Base-by-base conservation (phyloP, 2,329 filamentous ascomycete species). In the Calonectria pseudoreteaudii region DNA sequence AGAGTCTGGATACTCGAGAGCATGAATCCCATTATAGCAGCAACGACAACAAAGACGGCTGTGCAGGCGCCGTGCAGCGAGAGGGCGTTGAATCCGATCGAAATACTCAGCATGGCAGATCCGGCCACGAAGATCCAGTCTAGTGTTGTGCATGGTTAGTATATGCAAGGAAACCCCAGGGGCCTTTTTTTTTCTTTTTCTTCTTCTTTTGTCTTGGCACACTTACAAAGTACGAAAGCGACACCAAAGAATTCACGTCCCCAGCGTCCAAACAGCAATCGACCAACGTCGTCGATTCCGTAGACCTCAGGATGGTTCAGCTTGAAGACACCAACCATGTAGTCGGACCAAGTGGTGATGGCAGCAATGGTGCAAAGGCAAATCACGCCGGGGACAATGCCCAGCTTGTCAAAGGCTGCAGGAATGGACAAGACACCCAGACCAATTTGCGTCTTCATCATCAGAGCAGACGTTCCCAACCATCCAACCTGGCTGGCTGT, bases 311-410 rank as follows among this genome's bases (percentile, higher is more conserved):
- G 85, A 75, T 90, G 88, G 34, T 81, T 80, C 30, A 87, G 75
- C 78, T 90, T 90, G 83, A 90, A 90, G n/a, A 82, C 79, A 18
- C 87, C 87, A 11, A 89, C 82, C 26, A 87, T 86, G 74, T 86
- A 88, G 68, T 84, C 83, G 5, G 86, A 87, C 87, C 87, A 89
- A 2, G 85, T 87, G 0, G 86, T 88, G 77, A 88, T 86, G 38
- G 58, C 74, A 1, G 82, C 85, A 47, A 88, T 84, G 8, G 77
- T 73, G 2, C 83, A 53, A 6, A 89, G 80, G 52, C 83, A 82
- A 13, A 88, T 85, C 13, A 88, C 79, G 14, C 87, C 87, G 0
- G 87, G 87, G 16, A 88, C 81, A 38, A 89, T 81, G 16, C 87
- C 87, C 13, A 89, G 81, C 2, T 81, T 81, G 71, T 89, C 81